These are phyloP conservation scores for Rachicladosporium sp. DNA, from an alignment of 2,329 filamentous ascomycete genomes.

Conservation along the genomic window DNA sequence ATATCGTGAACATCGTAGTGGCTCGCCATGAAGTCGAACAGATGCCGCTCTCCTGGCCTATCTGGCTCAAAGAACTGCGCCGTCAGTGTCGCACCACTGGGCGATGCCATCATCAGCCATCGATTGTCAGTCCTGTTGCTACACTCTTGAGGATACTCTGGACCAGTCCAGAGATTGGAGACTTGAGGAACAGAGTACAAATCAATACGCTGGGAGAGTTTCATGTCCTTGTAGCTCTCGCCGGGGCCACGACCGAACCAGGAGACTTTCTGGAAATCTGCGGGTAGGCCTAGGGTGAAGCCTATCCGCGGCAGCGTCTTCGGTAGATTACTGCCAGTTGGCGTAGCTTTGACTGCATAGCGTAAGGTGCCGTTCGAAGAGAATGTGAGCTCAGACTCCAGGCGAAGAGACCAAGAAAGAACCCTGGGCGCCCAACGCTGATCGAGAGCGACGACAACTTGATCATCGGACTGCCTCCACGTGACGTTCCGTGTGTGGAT, in stretches of 20 bases:
- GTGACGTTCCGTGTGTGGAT: constrained; percentile 9
- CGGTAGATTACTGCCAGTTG: constrained; percentile 35
- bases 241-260: constrained; percentile 56
- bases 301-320: constrained; percentile 50
- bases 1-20: constrained; percentile 43
- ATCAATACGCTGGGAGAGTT: constrained; percentile 43
- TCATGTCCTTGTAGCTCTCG: constrained; percentile 56
- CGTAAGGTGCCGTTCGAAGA: constrained; percentile 31
- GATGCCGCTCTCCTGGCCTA: constrained; percentile 5
- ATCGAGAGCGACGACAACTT: constrained; percentile 8
- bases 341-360: constrained; percentile 29
- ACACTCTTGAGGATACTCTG: constrained; percentile 58
- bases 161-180: constrained; percentile 42
- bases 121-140: constrained; percentile 50
- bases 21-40: constrained; percentile 41
- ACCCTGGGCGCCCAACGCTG: constrained; percentile 40
- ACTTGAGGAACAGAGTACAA: constrained; percentile 21
- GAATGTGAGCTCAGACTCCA: constrained; percentile 41
- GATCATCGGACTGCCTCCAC: constrained; percentile 7
- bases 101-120: constrained; percentile 35
- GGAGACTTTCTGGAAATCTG: constrained; percentile 34
- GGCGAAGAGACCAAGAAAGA: constrained; percentile 44
- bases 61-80: constrained; percentile 20
- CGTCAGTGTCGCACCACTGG: constrained; percentile 6
- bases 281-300: constrained; percentile 41